These are phyloP conservation scores for Abelmoschus esculentus DNA, from an alignment of 345 rosid genomes.

Conservation along the genomic window DNA sequence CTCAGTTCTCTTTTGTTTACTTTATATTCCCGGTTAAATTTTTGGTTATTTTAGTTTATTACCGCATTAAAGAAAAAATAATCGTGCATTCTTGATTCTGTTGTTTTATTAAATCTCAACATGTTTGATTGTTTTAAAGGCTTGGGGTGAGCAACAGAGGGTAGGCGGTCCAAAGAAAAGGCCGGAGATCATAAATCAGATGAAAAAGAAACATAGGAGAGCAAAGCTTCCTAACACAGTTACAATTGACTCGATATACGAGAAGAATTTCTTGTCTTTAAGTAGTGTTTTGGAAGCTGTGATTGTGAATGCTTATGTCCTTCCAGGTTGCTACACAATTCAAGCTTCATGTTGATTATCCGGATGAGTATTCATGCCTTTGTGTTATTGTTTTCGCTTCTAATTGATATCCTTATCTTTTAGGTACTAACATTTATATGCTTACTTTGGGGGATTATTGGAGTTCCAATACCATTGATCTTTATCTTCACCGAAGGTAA, in stretches of 20 bases:
- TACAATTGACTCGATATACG: constrained; percentile 67
- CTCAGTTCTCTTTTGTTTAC: neutral
- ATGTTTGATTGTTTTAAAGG: constrained; percentile 27
- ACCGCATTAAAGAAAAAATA: neutral
- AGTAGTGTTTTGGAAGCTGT: constrained; percentile 77
- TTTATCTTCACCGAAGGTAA: constrained; percentile 85
- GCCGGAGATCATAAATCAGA: constrained; percentile 52
- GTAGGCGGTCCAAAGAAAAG: constrained; percentile 47
- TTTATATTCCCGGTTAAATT: neutral
- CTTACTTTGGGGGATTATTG: constrained; percentile 86
- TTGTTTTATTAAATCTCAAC: neutral
- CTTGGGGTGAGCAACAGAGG: constrained; percentile 70
- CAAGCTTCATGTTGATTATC: neutral
- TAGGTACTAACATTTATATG: constrained; percentile 88
- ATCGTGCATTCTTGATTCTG: neutral
- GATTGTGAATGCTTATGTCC: constrained; percentile 51
- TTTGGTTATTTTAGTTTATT: neutral
- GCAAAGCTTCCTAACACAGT: constrained; percentile 61
- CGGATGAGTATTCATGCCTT: constrained; percentile 3
- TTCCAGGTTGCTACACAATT: constrained; percentile 46
- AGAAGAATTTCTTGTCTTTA: constrained; percentile 73
- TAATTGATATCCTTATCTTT: constrained; percentile 4
- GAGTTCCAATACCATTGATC: constrained; percentile 93
- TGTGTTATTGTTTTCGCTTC: neutral
- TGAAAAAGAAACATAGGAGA: constrained; percentile 63